Evolutionary conservation across 164 flowering plant species (phyloP).

Genomic region (Akebia trifoliata): DNA sequence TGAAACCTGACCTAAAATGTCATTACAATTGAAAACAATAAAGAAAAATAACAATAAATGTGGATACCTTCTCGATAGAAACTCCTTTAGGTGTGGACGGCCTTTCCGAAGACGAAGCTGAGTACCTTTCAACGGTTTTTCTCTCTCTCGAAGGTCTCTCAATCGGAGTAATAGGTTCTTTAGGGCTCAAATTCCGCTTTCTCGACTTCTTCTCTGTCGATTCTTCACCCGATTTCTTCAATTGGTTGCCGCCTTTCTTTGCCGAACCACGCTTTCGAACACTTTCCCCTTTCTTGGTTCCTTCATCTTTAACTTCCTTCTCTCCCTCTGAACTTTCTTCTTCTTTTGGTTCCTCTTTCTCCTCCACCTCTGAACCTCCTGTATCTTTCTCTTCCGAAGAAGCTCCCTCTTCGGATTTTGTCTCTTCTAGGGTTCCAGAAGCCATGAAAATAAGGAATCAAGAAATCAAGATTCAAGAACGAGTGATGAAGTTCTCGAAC

Average conservation of each 20-base stretch:
- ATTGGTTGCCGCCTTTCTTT: neutral
- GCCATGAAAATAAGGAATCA: slow-evolving; percentile 14
- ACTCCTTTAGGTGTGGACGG: slow-evolving; percentile 32
- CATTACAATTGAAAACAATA: neutral
- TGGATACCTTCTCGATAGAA: slow-evolving; percentile 59
- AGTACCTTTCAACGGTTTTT: slow-evolving; percentile 64
- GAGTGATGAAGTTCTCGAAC: neutral
- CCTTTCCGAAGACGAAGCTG: slow-evolving; percentile 29
- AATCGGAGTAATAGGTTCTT: slow-evolving; percentile 12
- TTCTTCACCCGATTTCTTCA: slow-evolving; percentile 4
- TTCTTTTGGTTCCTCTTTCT: slow-evolving; percentile 8
- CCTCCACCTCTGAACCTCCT: slow-evolving; percentile 12
- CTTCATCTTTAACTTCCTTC: slow-evolving; percentile 8
- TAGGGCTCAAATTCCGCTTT: neutral
- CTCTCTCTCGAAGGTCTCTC: slow-evolving; percentile 40
- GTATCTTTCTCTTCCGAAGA: neutral
- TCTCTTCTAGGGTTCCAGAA: slow-evolving; percentile 30
- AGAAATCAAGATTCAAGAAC: neutral
- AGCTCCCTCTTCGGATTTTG: slow-evolving; percentile 13
- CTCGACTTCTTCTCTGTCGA: slow-evolving; percentile 7
- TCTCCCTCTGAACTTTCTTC: slow-evolving; percentile 15
- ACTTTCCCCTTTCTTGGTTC: slow-evolving; percentile 5
- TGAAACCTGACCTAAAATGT: neutral
- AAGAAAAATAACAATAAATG: neutral
- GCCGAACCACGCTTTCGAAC: slow-evolving; percentile 1